These are phyloP conservation scores for Boletus insuetus DNA, from an alignment of 768 basidiomycete species.

Conservation along the genomic window DNA sequence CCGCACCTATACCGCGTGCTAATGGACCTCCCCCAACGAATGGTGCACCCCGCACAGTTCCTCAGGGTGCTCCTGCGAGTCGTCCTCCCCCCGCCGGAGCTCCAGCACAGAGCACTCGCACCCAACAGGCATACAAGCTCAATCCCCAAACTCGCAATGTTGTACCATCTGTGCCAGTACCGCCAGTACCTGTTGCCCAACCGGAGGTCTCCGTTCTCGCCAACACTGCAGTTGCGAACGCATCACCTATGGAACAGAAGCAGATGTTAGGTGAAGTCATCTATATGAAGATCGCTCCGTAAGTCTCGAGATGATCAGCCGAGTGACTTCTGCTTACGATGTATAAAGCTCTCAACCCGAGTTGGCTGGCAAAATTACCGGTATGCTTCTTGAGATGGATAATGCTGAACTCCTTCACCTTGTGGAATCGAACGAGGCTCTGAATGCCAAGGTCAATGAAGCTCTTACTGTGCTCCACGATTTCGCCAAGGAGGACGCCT, in stretches of 20 bases:
- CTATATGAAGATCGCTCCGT: constrained; percentile 87
- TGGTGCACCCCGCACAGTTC: constrained; percentile 49
- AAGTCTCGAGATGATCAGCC: constrained; percentile 31
- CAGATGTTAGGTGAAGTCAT: constrained; percentile 98
- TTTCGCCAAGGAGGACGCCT: constrained; percentile 53
- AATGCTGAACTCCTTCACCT: constrained; percentile 89
- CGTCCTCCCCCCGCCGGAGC: constrained; percentile 44
- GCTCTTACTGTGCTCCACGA: constrained; percentile 87
- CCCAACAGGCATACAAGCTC: constrained; percentile 31
- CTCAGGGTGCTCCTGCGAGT: constrained; percentile 41
- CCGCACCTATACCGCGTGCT: constrained; percentile 61
- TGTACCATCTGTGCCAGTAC: constrained; percentile 30
- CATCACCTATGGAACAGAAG: constrained; percentile 85
- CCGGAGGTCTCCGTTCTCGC: constrained; percentile 56
- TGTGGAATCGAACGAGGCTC: constrained; percentile 75
- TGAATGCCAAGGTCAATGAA: constrained; percentile 89
- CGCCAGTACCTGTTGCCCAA: constrained; percentile 41
- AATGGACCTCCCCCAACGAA: constrained; percentile 58
- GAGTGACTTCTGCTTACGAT: constrained; percentile 6
- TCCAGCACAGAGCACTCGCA: constrained; percentile 41
- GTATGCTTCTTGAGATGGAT: constrained; percentile 99
- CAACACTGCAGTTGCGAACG: constrained; percentile 57
- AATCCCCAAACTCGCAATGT: constrained; percentile 38
- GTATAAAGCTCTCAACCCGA: constrained; percentile 74
- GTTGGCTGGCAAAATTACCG: constrained; percentile 96